Conservation (phyloP, 345 rosid species). For the Turritis glabra region DNA sequence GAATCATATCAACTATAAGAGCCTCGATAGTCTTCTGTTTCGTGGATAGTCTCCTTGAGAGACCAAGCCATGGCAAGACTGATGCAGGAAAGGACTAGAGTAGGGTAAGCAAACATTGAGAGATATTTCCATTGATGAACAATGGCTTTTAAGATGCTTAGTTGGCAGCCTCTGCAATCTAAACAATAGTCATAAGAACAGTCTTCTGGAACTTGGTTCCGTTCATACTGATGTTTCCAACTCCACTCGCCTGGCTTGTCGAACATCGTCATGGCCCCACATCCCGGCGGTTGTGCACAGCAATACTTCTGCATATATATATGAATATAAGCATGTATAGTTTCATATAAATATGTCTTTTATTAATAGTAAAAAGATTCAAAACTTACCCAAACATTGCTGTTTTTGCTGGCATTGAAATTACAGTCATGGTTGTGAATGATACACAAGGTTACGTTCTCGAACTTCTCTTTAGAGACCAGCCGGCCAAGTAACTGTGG, state of each 20-base stretch:
- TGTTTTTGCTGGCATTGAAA: slow-evolving; percentile 28
- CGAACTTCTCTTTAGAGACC: background rate
- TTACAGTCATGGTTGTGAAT: slow-evolving; percentile 29
- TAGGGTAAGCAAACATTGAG: slow-evolving; percentile 23
- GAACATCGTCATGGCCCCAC: slow-evolving; percentile 8
- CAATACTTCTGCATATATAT: background rate
- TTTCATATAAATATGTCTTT: background rate
- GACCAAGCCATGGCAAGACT: slow-evolving; percentile 19
- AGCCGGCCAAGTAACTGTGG: slow-evolving; percentile 20
- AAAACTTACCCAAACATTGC: slow-evolving; percentile 31
- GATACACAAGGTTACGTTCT: background rate
- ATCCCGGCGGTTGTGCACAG: slow-evolving; percentile 3
- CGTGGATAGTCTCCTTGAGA: background rate
- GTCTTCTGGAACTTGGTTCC: background rate
- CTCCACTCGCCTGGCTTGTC: slow-evolving; percentile 20
- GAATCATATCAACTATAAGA: background rate
- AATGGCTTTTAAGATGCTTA: slow-evolving; percentile 24
- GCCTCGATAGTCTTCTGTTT: slow-evolving; percentile 14
- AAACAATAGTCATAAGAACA: slow-evolving; percentile 20
- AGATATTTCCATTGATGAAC: slow-evolving; percentile 31
- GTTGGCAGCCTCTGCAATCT: slow-evolving; percentile 19
- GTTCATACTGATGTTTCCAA: slow-evolving; percentile 15
- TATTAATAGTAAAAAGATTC: background rate
- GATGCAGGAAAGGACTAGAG: background rate
- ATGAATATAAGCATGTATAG: background rate